phyloP scores from a whole-genome alignment of 352 stramenopile species.

The Pythium folliculosum region DNA sequence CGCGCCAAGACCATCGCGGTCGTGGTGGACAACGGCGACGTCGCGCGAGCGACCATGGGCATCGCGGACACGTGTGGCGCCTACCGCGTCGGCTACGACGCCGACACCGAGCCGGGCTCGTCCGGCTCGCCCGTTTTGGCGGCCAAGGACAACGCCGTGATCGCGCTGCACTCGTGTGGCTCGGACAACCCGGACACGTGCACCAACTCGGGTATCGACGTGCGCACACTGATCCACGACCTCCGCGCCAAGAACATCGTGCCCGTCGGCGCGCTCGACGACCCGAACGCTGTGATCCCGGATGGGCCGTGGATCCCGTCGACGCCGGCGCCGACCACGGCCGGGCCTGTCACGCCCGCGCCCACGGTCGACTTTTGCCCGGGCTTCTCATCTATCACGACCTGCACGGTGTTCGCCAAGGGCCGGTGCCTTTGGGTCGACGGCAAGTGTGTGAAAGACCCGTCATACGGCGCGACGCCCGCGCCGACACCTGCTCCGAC shows the following conservation, averaged over 20 bases:
- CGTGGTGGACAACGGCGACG: conserved; percentile 31
- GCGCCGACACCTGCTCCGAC: not conserved
- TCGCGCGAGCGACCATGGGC: conserved; percentile 28
- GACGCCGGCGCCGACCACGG: conserved; percentile 13
- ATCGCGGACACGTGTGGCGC: conserved; percentile 32
- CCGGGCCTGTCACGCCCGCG: conserved; percentile 9
- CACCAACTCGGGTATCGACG: conserved; percentile 38
- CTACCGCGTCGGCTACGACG: conserved; percentile 42
- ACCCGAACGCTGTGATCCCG: conserved; percentile 13
- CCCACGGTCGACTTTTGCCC: conserved; percentile 19
- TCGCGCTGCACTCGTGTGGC: conserved; percentile 55
- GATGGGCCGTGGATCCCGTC: conserved; percentile 22
- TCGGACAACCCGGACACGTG: conserved; percentile 12
- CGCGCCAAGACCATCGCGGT: conserved; percentile 40
- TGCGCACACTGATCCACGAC: conserved; percentile 38
- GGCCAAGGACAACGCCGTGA: conserved; percentile 42
- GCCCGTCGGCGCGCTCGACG: conserved; percentile 30
- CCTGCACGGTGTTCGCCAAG: conserved; percentile 3
- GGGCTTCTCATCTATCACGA: conserved; percentile 10
- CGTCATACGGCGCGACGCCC: not conserved
- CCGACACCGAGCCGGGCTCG: conserved; percentile 45
- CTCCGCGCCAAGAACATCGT: conserved; percentile 31
- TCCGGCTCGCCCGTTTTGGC: conserved; percentile 50
- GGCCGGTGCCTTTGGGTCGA: conserved; percentile 16
- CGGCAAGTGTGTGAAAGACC: conserved; percentile 15